Conservation (phyloP, 2,329 filamentous ascomycete species). For the Aspergillus candidus region DNA sequence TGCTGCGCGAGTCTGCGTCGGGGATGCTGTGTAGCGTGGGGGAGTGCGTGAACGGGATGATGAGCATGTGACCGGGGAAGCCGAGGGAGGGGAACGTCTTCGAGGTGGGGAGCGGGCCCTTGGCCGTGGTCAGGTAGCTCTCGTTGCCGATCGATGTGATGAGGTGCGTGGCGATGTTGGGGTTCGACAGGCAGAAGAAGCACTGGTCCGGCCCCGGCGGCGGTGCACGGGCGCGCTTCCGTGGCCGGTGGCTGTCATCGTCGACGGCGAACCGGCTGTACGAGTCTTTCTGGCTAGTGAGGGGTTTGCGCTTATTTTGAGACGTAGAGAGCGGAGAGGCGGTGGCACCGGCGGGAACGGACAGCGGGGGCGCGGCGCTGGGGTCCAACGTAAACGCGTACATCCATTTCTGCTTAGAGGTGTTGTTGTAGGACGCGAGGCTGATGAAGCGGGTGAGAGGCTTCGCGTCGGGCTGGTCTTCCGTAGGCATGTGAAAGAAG, state of each 20-base stretch:
- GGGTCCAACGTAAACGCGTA: slow-evolving; percentile 62
- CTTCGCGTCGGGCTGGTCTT: slow-evolving; percentile 50
- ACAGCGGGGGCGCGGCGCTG: slow-evolving; percentile 53
- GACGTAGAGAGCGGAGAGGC: slow-evolving; percentile 56
- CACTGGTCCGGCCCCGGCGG: slow-evolving; percentile 66
- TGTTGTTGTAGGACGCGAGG: slow-evolving; percentile 70
- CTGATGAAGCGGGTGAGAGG: slow-evolving; percentile 84
- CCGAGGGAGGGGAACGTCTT: slow-evolving; percentile 65
- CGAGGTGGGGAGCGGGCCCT: slow-evolving; percentile 72
- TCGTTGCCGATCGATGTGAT: slow-evolving; percentile 84
- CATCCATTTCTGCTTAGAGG: slow-evolving; percentile 61
- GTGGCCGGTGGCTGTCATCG: slow-evolving; percentile 31
- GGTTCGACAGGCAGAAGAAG: slow-evolving; percentile 93
- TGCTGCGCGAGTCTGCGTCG: slow-evolving; percentile 48
- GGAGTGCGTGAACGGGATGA: slow-evolving; percentile 79
- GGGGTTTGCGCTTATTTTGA: slow-evolving; percentile 53
- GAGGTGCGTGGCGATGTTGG: slow-evolving; percentile 76
- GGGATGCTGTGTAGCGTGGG: slow-evolving; percentile 66
- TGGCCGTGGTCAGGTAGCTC: slow-evolving; percentile 82
- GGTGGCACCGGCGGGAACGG: slow-evolving; percentile 65
- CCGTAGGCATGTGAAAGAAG: slow-evolving; percentile 64
- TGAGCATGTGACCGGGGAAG: slow-evolving; percentile 81
- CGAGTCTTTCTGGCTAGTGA: slow-evolving; percentile 31
- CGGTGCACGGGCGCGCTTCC: slow-evolving; percentile 43
- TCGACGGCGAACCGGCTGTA: slow-evolving; percentile 36